Percentiles rank a stretch among this genome's conserved stretches.
Conservation (phyloP, 2,329 filamentous ascomycete species). For the Paraphoma sp. region DNA sequence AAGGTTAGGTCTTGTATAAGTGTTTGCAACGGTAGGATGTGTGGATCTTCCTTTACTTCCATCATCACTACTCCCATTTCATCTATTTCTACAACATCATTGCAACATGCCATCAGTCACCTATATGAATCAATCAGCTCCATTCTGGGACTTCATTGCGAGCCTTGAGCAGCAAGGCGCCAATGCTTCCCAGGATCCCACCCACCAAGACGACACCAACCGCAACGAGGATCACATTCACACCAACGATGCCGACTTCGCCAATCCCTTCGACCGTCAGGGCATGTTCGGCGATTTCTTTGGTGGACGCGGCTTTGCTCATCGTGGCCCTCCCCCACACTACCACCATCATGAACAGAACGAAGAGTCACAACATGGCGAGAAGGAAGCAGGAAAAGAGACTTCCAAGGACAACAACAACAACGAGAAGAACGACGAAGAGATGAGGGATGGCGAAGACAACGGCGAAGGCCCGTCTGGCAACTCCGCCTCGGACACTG, state of each 20-base stretch:
- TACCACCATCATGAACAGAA: slow-evolving; percentile 8
- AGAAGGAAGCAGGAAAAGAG: slow-evolving; percentile 16
- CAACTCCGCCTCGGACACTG: slow-evolving; percentile 33
- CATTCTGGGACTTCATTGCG: slow-evolving; percentile 64
- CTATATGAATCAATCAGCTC: slow-evolving; percentile 60
- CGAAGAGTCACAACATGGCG: slow-evolving; percentile 25
- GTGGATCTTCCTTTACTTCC: slow-evolving; percentile 6
- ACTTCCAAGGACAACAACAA: background rate
- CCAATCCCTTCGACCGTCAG: slow-evolving; percentile 33
- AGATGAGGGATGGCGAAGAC: slow-evolving; percentile 24
- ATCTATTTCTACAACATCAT: slow-evolving; percentile 9
- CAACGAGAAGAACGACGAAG: slow-evolving; percentile 17
- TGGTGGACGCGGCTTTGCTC: slow-evolving; percentile 32
- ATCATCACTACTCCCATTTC: slow-evolving; percentile 8
- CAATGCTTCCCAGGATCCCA: slow-evolving; percentile 54
- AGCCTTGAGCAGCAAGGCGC: slow-evolving; percentile 56
- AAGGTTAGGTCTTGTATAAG: slow-evolving; percentile 32
- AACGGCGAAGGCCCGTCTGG: slow-evolving; percentile 41
- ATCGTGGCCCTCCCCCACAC: slow-evolving; percentile 37
- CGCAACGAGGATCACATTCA: slow-evolving; percentile 25
- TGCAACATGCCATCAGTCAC: slow-evolving; percentile 59
- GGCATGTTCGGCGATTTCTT: slow-evolving; percentile 44
- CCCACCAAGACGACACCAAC: slow-evolving; percentile 35
- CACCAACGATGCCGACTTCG: slow-evolving; percentile 10
- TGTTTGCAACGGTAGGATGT: slow-evolving; percentile 15